These are phyloP conservation scores for Irpex lacteus DNA, from an alignment of 1,284 basidiomycete genomes.

Conservation along the genomic window DNA sequence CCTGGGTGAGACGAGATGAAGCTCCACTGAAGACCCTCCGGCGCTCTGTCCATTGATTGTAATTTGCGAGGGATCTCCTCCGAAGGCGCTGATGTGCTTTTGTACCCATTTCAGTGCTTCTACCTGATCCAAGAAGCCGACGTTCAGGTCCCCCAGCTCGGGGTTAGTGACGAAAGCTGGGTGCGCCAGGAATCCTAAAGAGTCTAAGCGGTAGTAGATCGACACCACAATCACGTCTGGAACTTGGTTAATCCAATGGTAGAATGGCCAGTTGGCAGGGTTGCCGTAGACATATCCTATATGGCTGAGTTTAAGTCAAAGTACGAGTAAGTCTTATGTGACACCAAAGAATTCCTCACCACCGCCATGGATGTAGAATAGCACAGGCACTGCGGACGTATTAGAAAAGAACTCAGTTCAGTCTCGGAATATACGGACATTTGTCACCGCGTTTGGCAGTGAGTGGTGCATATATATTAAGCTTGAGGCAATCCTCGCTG, in stretches of 20 bases:
- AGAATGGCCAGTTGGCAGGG: conserved; percentile 44
- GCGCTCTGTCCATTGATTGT: conserved; percentile 67
- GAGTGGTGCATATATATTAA: conserved; percentile 40
- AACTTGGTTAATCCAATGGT: conserved; percentile 37
- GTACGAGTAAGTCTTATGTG: background rate
- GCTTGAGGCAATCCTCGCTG: conserved; percentile 49
- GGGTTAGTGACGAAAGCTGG: conserved; percentile 38
- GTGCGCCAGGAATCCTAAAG: conserved; percentile 41
- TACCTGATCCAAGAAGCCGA: conserved; percentile 60
- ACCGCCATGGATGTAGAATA: conserved; percentile 70
- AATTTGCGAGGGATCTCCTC: conserved; percentile 52
- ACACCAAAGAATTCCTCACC: conserved; percentile 28
- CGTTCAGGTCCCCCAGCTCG: conserved; percentile 50
- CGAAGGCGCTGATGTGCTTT: conserved; percentile 57
- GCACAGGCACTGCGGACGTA: conserved; percentile 46
- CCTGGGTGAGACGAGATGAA: conserved; percentile 50
- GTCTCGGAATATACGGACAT: conserved; percentile 17
- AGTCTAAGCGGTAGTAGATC: conserved; percentile 42
- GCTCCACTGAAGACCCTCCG: conserved; percentile 51
- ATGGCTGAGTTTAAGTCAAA: conserved; percentile 7
- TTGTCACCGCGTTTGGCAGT: conserved; percentile 30
- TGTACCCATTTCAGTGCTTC: conserved; percentile 64
- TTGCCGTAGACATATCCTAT: conserved; percentile 55
- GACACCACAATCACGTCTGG: conserved; percentile 41
- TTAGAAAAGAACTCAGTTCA: background rate